Conservation (phyloP, 257 asterid species). For the Coffea canephora region DNA sequence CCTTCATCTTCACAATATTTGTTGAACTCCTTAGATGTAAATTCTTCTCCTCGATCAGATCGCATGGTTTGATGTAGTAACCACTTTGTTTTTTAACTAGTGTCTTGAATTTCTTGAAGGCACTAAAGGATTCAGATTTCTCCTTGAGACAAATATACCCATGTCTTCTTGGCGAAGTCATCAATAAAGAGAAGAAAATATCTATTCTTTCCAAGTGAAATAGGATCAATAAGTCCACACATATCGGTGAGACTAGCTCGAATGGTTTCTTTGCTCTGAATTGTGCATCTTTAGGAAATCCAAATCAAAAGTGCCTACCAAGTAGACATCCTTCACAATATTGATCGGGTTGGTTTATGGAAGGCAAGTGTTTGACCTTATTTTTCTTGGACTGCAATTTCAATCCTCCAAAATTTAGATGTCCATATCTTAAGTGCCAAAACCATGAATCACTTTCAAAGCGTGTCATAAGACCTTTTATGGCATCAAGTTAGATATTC, state of each 20-base stretch:
- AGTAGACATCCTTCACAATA: neutral
- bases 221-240: neutral
- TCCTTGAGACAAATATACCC: neutral
- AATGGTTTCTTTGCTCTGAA: slow-evolving; percentile 1
- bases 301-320: neutral
- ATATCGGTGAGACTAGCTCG: neutral
- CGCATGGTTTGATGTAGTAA: neutral
- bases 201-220: neutral
- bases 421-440: slow-evolving; percentile 1
- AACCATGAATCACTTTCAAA: neutral
- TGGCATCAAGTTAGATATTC: neutral
- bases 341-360: neutral
- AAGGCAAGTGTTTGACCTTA: neutral
- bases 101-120: slow-evolving; percentile 1
- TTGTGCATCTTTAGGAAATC: neutral
- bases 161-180: neutral
- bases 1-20: neutral
- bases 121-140: neutral
- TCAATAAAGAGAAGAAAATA: neutral
- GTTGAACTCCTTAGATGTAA: neutral
- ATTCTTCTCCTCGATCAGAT: neutral
- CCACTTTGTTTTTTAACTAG: neutral
- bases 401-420: neutral
- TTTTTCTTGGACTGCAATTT: neutral
- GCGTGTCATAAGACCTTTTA: neutral